A percentile compares a stretch with the other conserved stretches of the same genome.
Conservation (phyloP, 176 grass and related monocot genomes). For the Panicum miliaceum region DNA sequence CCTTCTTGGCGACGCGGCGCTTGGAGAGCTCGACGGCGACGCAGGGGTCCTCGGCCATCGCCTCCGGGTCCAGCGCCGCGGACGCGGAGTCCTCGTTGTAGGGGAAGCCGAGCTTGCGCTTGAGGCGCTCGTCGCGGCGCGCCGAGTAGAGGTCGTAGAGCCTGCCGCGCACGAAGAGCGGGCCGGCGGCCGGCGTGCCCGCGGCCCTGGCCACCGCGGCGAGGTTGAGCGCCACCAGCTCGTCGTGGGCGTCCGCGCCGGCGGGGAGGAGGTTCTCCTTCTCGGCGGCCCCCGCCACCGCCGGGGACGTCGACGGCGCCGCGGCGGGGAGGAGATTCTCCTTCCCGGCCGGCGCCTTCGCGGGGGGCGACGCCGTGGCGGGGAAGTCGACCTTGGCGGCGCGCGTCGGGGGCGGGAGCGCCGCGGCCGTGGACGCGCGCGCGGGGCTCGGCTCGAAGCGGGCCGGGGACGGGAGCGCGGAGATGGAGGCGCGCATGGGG, state of each 20-base stretch:
- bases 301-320: neutral
- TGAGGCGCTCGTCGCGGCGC: conserved; percentile 78
- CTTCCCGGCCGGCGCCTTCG: conserved; percentile 38
- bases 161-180: conserved; percentile 79
- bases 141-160: conserved; percentile 86
- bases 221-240: conserved; percentile 27
- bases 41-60: conserved; percentile 63
- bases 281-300: neutral
- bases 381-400: conserved; percentile 22
- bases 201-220: conserved; percentile 22
- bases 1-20: conserved; percentile 57
- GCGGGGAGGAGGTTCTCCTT: conserved; percentile 46
- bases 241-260: conserved; percentile 25
- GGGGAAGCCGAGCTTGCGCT: conserved; percentile 67
- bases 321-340: conserved; percentile 34
- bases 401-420: neutral
- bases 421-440: neutral
- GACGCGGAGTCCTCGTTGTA: conserved; percentile 29
- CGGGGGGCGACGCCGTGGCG: neutral
- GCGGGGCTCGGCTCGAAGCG: conserved; percentile 9
- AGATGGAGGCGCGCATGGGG: conserved; percentile 33
- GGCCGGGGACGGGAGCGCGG: neutral
- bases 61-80: conserved; percentile 36
- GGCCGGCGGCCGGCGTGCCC: conserved; percentile 24
- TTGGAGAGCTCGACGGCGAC: conserved; percentile 77